Base-by-base conservation (phyloP, 352 stramenopile species). In the Globisporangium iwayamae region DNA sequence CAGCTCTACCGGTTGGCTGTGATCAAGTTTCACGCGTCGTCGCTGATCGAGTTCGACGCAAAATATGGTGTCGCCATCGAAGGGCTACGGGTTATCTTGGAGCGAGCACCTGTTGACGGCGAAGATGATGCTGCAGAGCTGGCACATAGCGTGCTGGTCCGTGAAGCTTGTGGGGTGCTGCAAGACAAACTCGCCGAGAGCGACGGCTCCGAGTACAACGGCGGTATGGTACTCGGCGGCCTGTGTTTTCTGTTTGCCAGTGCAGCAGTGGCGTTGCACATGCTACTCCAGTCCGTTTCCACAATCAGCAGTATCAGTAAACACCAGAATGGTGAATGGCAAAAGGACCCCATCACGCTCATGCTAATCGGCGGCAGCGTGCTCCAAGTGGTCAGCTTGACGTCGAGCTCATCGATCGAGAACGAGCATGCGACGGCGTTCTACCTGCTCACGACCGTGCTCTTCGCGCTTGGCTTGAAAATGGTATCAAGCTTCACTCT, bases 391-490 rank as follows among this genome's bases (percentile, higher is more conserved):
- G 66, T 67, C 16, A 92, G 78, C 36, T 67, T 94, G 20, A 84
- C 83, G 0, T 94, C 85, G 1, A 94, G 81, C 36, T 96, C 87
- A 4, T 93, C 85, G 20, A 95, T 96, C 38, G 89, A 96, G 59
- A 96, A 96, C 63, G 89, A 96, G 60, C 89, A 96, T 60, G 87
- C 86, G 13, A 93, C 84, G 10, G 68, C 67, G 6, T 95, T 94
- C 62, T 93, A 94, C 68, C 62, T 95, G 47, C 66, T 79, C 7
- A 88, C 79, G 0, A 85, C 73, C 4, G 64, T 85, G 14, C 62
- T 93, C 0, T 38, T 83, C 28, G 67, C 60, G 0, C 39, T 66
- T 18, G 64, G 46, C 28, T 45, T 70, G 20, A 39, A 64, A 3
- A 11, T 87, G 3, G 13, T 76, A 11, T 20, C 60, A n/a, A 10